These are phyloP conservation scores for Aspergillus hiratsukae DNA, from an alignment of 2,329 filamentous ascomycete genomes.

Conservation along the genomic window DNA sequence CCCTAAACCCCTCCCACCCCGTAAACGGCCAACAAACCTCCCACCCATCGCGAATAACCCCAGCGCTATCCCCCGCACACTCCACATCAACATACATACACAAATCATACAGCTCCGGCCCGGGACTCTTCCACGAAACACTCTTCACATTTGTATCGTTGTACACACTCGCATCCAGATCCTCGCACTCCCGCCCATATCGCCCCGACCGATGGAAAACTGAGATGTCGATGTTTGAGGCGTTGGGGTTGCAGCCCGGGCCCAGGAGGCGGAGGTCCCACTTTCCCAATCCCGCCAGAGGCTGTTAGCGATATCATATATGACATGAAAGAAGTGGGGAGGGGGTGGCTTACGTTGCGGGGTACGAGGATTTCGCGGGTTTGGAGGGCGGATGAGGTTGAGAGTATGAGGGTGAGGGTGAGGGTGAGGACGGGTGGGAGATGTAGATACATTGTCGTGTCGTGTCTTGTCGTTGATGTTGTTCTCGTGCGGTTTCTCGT, in stretches of 20 bases:
- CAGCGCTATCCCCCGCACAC: slow-evolving; percentile 2
- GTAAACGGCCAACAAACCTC: slow-evolving; percentile 21
- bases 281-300: slow-evolving; percentile 8
- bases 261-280: slow-evolving; percentile 30
- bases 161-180: slow-evolving; percentile 3
- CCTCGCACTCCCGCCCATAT: slow-evolving; percentile 4
- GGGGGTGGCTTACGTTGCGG: slow-evolving; percentile 14
- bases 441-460: slow-evolving; percentile 5
- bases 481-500: neutral
- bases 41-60: slow-evolving; percentile 19
- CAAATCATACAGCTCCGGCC: slow-evolving; percentile 13
- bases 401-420: neutral
- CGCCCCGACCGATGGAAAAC: slow-evolving; percentile 19
- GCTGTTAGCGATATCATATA: neutral
- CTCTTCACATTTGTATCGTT: slow-evolving; percentile 17
- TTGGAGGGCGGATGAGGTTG: neutral
- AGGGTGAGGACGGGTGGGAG: neutral
- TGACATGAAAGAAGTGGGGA: neutral
- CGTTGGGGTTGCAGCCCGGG: slow-evolving; percentile 23
- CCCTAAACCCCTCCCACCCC: slow-evolving; percentile 17
- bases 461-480: neutral
- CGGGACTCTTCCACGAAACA: slow-evolving; percentile 24
- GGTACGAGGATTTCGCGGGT: slow-evolving; percentile 11
- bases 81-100: slow-evolving; percentile 21
- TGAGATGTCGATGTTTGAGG: slow-evolving; percentile 14